Evolutionary conservation across 805 yeast species (phyloP), one percentile per base, ranked within the genome.

Genomic region (Peterozyma toletana): DNA sequence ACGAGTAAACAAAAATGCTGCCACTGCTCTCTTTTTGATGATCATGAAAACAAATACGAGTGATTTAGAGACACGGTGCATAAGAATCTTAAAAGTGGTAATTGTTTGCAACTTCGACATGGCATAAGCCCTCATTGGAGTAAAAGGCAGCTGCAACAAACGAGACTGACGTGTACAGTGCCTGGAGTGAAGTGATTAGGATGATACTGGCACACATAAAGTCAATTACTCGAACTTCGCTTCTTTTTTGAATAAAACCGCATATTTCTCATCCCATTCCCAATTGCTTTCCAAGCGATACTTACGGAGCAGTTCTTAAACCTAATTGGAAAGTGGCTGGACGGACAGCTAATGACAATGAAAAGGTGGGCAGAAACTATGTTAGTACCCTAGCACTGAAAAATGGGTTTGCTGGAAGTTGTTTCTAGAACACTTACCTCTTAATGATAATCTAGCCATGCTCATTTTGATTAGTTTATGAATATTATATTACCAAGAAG

Each of bases 391-490:
- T 2, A n/a, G 4, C 27, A 14, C n/a, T 14, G n/a, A 14, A 37
- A 50, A 43, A 33, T 53, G 18, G 34, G 52, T 56, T 49, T 56
- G 54, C 45, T 54, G 53, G 39, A 40, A 51, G 50, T 55, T 55
- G 50, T 34, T 37, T n/a, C 29, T 27, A 2, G 38, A 33, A 35
- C 17, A 56, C 59, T 38, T 47, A 57, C 59, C 61, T 55, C 55
- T 56, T 46, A 53, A 45, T 27, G 60, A 53, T 48, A 56, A 51
- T 57, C 56, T 57, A 45, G 54, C 58, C 47, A 57, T 50, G 50
- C 57, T 53, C 53, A 50, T 50, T 29, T 11, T 45, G 37, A 27
- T 34, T 29, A 35, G 14, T 34, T 33, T 30, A 33, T 38, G 38
- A 38, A 37, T 37, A 37, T 37, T 37, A 37, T 37, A 37, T 37